Evolutionary conservation across 345 rosid genomes (phyloP).

Genomic region (Corymbia maculata): DNA sequence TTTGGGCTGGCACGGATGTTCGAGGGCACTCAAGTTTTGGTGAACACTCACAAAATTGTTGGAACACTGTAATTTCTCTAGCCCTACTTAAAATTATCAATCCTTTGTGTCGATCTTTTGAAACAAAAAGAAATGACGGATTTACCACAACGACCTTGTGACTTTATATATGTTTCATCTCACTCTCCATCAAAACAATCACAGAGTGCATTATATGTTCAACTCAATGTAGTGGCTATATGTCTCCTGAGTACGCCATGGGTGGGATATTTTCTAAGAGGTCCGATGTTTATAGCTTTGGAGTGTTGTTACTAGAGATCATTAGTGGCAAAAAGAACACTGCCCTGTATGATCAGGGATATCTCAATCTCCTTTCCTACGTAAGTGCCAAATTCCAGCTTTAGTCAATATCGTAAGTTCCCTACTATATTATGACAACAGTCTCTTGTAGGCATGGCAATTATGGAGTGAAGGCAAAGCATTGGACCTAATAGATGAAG

Average conservation of each 20-base stretch:
- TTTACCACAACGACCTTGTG: neutral
- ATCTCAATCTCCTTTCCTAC: neutral
- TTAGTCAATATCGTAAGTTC: neutral
- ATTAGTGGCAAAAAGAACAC: slow-evolving; percentile 3
- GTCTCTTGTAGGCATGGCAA: neutral
- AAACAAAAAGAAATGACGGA: neutral
- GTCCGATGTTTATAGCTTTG: slow-evolving; percentile 9
- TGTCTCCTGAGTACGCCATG: slow-evolving; percentile 12
- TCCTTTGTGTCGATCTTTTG: neutral
- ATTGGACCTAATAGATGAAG: neutral
- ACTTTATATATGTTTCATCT: neutral
- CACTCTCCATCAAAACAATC: neutral
- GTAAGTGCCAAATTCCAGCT: neutral
- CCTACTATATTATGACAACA: neutral
- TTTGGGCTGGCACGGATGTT: slow-evolving; percentile 26
- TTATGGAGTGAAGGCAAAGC: neutral
- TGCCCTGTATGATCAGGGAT: neutral
- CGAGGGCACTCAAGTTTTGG: neutral
- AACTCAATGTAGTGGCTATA: slow-evolving; percentile 1
- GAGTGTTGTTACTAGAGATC: slow-evolving; percentile 12
- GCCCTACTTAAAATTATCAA: neutral
- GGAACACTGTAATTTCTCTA: slow-evolving; percentile 9
- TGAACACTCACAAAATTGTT: slow-evolving; percentile 10
- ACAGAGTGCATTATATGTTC: neutral
- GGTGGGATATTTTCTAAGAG: neutral